Percentiles rank a stretch among this genome's conserved stretches.
Evolutionary conservation across 257 asterid species (phyloP).

Genomic region (Lycium barbarum): DNA sequence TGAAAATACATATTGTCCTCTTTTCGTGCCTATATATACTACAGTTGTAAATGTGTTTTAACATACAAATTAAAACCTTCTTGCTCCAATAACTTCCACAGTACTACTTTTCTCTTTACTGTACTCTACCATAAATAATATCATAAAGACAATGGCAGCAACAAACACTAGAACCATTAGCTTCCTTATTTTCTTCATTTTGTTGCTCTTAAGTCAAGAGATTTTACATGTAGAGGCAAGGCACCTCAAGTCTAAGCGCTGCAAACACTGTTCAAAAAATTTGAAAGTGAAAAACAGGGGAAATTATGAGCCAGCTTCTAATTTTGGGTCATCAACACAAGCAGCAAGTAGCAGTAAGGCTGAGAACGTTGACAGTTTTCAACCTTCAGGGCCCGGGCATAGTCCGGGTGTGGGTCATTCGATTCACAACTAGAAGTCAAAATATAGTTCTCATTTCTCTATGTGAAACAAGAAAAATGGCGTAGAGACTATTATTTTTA

Average conservation of each 20-base stretch:
- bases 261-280: constrained; percentile 27
- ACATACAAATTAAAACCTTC: background rate
- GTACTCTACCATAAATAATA: background rate
- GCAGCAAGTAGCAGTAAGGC: constrained; percentile 25
- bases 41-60: background rate
- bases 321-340: background rate
- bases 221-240: constrained; percentile 40
- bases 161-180: constrained; percentile 10
- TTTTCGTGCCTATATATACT: constrained; percentile 24
- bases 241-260: constrained; percentile 36
- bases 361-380: constrained; percentile 33
- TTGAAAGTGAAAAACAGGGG: constrained; percentile 3
- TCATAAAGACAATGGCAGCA: constrained; percentile 7
- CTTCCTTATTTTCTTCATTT: constrained; percentile 27
- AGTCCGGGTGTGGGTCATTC: constrained; percentile 54
- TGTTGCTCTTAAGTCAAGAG: constrained; percentile 37
- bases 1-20: background rate
- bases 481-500: background rate
- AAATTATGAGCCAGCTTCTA: background rate
- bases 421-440: constrained; percentile 28
- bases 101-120: background rate
- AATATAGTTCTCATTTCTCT: background rate
- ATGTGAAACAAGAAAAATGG: background rate
- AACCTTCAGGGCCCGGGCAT: constrained; percentile 45
- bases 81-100: background rate